Evolutionary conservation across 2,329 filamentous ascomycete species (phyloP).

Genomic region (Colletotrichum nymphaeae): DNA sequence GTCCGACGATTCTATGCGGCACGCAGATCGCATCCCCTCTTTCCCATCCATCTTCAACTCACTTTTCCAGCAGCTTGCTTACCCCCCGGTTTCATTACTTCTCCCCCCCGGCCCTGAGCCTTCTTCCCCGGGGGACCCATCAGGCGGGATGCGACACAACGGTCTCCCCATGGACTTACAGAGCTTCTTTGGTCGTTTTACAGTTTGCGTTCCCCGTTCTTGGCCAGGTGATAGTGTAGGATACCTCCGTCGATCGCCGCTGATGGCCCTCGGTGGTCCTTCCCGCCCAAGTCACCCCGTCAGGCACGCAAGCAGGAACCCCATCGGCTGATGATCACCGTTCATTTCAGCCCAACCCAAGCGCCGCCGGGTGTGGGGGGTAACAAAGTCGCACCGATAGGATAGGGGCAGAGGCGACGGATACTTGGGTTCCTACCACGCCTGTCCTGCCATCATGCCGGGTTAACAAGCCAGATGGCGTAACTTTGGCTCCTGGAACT

Average conservation of each 20-base stretch:
- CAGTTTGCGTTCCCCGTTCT: neutral
- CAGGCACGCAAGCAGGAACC: conserved; percentile 22
- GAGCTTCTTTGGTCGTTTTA: neutral
- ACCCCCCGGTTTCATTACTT: neutral
- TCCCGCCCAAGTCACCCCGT: conserved; percentile 2
- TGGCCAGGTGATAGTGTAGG: neutral
- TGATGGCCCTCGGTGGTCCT: neutral
- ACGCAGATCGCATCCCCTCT: conserved; percentile 2
- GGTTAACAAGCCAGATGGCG: neutral
- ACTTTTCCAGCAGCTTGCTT: neutral
- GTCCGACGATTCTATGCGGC: neutral
- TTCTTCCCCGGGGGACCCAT: conserved; percentile 25
- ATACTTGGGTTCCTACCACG: neutral
- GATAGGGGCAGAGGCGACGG: neutral
- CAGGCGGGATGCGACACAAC: conserved; percentile 26
- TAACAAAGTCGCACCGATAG: neutral
- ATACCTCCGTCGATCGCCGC: conserved; percentile 4
- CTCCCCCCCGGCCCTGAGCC: neutral
- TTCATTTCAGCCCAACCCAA: conserved; percentile 30
- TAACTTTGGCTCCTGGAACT: neutral
- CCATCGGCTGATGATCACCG: conserved; percentile 26
- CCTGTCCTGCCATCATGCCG: neutral
- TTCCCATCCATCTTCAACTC: neutral
- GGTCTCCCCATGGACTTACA: neutral
- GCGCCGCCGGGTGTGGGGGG: neutral